Evolutionary conservation across 192 early-diverging fungal species (phyloP).

Genomic region (Geranomyces michiganensis): DNA sequence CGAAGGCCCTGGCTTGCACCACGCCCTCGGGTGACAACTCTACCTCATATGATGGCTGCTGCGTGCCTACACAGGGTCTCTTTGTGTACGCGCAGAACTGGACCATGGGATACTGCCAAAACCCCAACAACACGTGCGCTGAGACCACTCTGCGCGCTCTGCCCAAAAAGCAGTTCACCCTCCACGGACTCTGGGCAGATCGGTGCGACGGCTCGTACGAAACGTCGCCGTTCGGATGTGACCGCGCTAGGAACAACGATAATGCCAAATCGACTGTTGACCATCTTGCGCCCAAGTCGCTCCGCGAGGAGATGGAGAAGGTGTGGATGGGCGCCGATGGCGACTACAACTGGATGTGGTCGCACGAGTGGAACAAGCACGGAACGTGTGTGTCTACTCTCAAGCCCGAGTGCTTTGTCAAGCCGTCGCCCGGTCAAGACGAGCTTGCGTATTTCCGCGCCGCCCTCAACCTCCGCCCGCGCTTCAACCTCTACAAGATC

Average conservation of each 20-base stretch:
- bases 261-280: constrained; percentile 57
- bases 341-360: constrained; percentile 78
- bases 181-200: constrained; percentile 85
- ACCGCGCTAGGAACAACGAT: constrained; percentile 60
- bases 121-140: constrained; percentile 24
- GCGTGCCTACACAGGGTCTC: constrained; percentile 55
- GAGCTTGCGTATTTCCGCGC: constrained; percentile 62
- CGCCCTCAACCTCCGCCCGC: constrained; percentile 52
- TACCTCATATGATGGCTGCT: constrained; percentile 45
- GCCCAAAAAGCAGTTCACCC: constrained; percentile 52
- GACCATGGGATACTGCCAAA: constrained; percentile 54
- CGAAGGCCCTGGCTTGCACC: constrained; percentile 22
- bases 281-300: constrained; percentile 16
- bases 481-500: constrained; percentile 60
- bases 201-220: constrained; percentile 57
- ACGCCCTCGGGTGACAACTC: constrained; percentile 12
- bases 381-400: constrained; percentile 75
- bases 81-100: constrained; percentile 63
- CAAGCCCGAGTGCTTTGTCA: constrained; percentile 60
- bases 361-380: constrained; percentile 83
- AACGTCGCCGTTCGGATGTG: constrained; percentile 59
- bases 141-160: constrained; percentile 5
- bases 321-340: constrained; percentile 74
- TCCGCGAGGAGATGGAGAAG: constrained; percentile 55
- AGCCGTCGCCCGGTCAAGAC: constrained; percentile 41